These are phyloP conservation scores for Sclerotinia minor DNA, from an alignment of 2,329 filamentous ascomycete genomes.

Conservation along the genomic window DNA sequence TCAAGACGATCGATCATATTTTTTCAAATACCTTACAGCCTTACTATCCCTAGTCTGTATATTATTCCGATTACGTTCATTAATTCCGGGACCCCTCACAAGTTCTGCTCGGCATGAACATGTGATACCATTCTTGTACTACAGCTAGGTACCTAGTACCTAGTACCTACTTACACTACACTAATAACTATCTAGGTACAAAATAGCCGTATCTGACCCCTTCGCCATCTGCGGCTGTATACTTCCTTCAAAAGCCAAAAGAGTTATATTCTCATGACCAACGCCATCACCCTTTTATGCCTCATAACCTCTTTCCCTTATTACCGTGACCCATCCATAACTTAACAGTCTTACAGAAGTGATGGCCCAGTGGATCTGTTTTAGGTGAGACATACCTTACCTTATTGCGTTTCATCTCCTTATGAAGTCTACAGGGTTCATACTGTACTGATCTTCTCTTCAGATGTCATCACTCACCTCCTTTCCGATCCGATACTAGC, in stretches of 20 bases:
- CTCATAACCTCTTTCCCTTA: background rate
- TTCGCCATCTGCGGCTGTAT: background rate
- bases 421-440: background rate
- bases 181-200: too few relatives aligned
- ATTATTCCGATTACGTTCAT: background rate
- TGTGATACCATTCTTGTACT: background rate
- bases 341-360: background rate
- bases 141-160: too few relatives aligned
- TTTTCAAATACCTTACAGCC: background rate
- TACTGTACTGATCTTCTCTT: constrained; percentile 1
- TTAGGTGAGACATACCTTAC: background rate
- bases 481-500: constrained; percentile 10
- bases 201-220: background rate
- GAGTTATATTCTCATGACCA: background rate
- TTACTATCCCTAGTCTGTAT: background rate
- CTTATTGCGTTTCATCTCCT: constrained; percentile 15
- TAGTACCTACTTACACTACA: too few relatives aligned
- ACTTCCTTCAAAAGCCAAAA: background rate
- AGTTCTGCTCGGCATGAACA: background rate
- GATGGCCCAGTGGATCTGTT: background rate
- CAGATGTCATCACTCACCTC: constrained; percentile 7
- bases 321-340: background rate
- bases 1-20: background rate
- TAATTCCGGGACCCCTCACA: too few relatives aligned
- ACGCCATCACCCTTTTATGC: background rate